Conservation (phyloP, 2,329 filamentous ascomycete genomes). For the Verticillium zaregamsianum region DNA sequence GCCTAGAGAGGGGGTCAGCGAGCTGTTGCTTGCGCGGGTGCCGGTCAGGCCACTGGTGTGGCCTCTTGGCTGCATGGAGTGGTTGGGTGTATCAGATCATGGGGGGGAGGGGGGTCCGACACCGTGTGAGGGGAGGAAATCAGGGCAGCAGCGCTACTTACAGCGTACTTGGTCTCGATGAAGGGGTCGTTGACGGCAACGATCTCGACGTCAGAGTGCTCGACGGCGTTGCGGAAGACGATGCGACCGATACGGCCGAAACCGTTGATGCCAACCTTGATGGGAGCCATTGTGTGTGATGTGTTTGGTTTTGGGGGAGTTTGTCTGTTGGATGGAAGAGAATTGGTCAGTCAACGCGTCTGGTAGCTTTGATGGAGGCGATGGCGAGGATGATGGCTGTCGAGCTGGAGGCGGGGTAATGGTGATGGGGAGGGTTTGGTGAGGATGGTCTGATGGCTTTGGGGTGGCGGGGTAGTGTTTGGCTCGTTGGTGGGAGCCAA, state of each 20-base stretch:
- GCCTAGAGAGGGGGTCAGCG: constrained; percentile 49
- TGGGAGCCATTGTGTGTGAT: constrained; percentile 35
- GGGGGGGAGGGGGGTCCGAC: background rate
- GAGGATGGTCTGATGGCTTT: background rate
- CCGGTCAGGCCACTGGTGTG: background rate
- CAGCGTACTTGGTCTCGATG: constrained; percentile 96
- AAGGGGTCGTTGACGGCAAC: constrained; percentile 99
- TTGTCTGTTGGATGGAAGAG: background rate
- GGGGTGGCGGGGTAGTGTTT: background rate
- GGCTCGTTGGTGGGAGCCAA: background rate
- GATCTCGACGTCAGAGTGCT: constrained; percentile 85
- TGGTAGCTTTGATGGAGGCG: background rate
- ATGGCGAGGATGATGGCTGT: background rate
- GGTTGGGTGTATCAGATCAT: constrained; percentile 4
- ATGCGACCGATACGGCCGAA: constrained; percentile 99
- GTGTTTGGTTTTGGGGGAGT: background rate
- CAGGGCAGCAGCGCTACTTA: constrained; percentile 49
- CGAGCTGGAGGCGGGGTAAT: background rate
- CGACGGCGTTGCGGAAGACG: constrained; percentile 95
- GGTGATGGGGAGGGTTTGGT: background rate
- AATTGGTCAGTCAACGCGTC: background rate
- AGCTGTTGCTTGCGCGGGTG: constrained; percentile 1
- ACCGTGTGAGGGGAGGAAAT: no score
- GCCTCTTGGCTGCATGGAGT: constrained; percentile 1
- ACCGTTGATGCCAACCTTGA: constrained; percentile 96